Conservation (phyloP, 2,329 filamentous ascomycete genomes). For the Akanthomyces dipterigenus region DNA sequence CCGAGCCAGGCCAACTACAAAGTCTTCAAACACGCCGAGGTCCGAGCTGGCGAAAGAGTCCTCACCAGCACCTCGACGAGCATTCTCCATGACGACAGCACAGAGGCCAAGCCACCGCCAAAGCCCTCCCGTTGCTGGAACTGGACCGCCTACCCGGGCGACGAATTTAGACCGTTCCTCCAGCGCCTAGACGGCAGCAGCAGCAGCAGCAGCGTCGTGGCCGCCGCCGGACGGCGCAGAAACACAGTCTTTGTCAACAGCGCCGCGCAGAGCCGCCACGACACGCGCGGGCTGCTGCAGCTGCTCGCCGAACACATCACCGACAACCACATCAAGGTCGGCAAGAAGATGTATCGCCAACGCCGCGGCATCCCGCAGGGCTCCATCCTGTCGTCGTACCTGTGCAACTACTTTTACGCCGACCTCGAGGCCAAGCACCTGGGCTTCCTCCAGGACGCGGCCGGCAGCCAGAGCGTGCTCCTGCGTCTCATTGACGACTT, state of each 20-base stretch:
- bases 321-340: slow-evolving; percentile 79
- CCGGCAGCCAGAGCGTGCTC: slow-evolving; percentile 48
- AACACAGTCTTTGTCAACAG: slow-evolving; percentile 75
- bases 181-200: slow-evolving; percentile 33
- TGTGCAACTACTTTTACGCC: slow-evolving; percentile 96
- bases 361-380: slow-evolving; percentile 88
- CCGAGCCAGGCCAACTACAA: slow-evolving; percentile 57
- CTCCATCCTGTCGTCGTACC: slow-evolving; percentile 74
- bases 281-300: slow-evolving; percentile 54
- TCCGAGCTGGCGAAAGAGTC: slow-evolving; percentile 42
- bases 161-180: slow-evolving; percentile 37
- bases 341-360: slow-evolving; percentile 82
- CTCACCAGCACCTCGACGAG: slow-evolving; percentile 13
- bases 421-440: slow-evolving; percentile 69
- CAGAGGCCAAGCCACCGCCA: slow-evolving; percentile 16
- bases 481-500: slow-evolving; percentile 90
- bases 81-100: background rate
- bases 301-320: slow-evolving; percentile 75
- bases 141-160: slow-evolving; percentile 39
- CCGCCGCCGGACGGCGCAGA: slow-evolving; percentile 38
- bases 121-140: slow-evolving; percentile 45
- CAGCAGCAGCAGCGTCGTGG: slow-evolving; percentile 14
- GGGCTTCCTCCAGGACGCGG: slow-evolving; percentile 50
- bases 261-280: slow-evolving; percentile 49
- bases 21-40: slow-evolving; percentile 67